Evolutionary conservation across 108 stramenopile genomes (phyloP), one percentile per base, ranked within the genome.

Genomic region (Tribonema minus): DNA sequence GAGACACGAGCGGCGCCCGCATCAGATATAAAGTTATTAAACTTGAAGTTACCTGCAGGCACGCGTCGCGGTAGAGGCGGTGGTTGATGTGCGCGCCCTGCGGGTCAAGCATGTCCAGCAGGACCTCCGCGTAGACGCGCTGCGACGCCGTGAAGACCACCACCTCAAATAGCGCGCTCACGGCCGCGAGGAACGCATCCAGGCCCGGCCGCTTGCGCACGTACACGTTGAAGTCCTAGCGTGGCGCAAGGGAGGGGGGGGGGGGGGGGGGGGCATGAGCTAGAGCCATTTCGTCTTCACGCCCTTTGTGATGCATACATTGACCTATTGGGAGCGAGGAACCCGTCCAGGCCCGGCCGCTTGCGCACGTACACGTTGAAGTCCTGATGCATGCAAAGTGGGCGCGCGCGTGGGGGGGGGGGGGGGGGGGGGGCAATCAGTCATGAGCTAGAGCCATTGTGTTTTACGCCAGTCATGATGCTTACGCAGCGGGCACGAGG

Each of bases 111-210:
- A 89, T 84, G 86, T 98, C 90, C 72, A 98, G 83, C 68, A 98
- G 82, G 37, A 91, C 88, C 66, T 96, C 89, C 25, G 97, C 97
- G 82, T 98, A 98, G 30, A 94, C 94, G 72, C 91, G 88, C 80
- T 95, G 95, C 46, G 90, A 91, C 0, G 97, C 97, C 7, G 97
- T 98, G 81, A 95, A 98, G 27, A 96, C 88, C 61, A 98, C 88
- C 31, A 98, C 92, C 77, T 98, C 96, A 77, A 90, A 98, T 36
- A 92, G 85, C 32, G 85, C 86, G n/a, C 84, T 32, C 2, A 93
- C 92, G 37, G 67, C 74, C 38, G 87, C 86, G 54, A 98, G 74
- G 82, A 98, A 98, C 32, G 88, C 76, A 34, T 83, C 82, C 38
- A 98, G 77, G 63, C 86, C 86, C 2, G 96, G 96, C 25, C 96